phyloP scores from a whole-genome alignment of 108 stramenopile genomes.

The Nitzschia palea region DNA sequence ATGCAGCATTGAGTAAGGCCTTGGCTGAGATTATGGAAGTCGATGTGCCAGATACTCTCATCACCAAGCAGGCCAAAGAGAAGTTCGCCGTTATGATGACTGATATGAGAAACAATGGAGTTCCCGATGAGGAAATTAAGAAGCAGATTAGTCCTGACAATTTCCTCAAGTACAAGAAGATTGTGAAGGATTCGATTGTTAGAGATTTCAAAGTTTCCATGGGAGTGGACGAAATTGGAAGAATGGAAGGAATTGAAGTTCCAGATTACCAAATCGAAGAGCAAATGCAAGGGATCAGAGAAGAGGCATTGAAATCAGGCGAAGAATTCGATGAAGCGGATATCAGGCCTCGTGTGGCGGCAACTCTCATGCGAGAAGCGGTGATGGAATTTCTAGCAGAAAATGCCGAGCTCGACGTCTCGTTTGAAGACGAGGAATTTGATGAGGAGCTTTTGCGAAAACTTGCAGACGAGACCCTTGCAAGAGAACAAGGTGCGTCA shows the following conservation, averaged over 20 bases:
- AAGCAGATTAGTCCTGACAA: constrained; percentile 89
- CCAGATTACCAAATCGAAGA: constrained; percentile 85
- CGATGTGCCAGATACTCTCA: constrained; percentile 89
- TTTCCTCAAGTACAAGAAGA: constrained; percentile 93
- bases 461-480: constrained; percentile 73
- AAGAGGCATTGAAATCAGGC: constrained; percentile 62
- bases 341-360: constrained; percentile 73
- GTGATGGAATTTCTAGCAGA: constrained; percentile 86
- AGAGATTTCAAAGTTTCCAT: constrained; percentile 84
- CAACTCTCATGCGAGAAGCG: constrained; percentile 71
- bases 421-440: constrained; percentile 66
- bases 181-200: constrained; percentile 72
- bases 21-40: constrained; percentile 73
- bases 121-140: constrained; percentile 89
- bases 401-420: constrained; percentile 68
- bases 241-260: constrained; percentile 76
- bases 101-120: constrained; percentile 87
- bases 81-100: constrained; percentile 97
- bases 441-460: constrained; percentile 78
- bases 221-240: constrained; percentile 84
- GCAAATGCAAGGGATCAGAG: constrained; percentile 70
- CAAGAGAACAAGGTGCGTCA: constrained; percentile 47
- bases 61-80: constrained; percentile 90
- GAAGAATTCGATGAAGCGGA: constrained; percentile 72
- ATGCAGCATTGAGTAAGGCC: constrained; percentile 76